phyloP scores from a whole-genome alignment of 495 filamentous ascomycete genomes.

The Tuber indicum region DNA sequence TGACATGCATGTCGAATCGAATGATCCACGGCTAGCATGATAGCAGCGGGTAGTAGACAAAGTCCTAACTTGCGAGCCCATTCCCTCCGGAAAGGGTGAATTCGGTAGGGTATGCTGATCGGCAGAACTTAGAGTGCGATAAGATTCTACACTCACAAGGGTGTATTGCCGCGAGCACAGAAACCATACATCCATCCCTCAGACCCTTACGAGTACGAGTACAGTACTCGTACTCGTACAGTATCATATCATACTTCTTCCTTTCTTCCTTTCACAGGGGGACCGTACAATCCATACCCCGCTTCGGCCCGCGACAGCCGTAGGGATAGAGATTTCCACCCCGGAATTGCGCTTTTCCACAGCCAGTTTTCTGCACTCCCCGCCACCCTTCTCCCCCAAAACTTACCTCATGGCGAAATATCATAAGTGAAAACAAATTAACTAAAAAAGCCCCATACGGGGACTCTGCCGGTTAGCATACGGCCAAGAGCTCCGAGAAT shows the following conservation, averaged over 20 bases:
- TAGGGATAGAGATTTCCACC: not conserved
- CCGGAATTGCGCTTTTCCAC: not conserved
- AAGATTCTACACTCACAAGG: not conserved
- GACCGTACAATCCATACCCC: not conserved
- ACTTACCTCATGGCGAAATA: not conserved
- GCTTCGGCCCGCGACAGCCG: not conserved
- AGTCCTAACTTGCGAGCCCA: not conserved
- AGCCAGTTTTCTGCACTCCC: not conserved
- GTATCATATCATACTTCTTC: not conserved
- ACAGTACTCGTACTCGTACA: too few species aligned
- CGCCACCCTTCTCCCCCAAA: not conserved
- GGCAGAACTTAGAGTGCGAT: not conserved
- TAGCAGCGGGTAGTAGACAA: not conserved
- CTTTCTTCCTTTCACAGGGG: not conserved
- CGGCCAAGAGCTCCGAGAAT: not conserved
- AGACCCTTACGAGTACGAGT: not conserved
- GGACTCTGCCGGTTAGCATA: not conserved
- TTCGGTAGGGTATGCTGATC: not conserved
- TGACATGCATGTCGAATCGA: not conserved
- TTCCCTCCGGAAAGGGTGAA: not conserved
- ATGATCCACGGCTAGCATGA: not conserved
- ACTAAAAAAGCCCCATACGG: not conserved
- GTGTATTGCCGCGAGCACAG: not conserved
- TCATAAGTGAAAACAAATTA: not conserved
- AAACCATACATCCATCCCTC: not conserved